Base-by-base conservation (phyloP, 768 basidiomycete genomes). In the Lentinula edodes region DNA sequence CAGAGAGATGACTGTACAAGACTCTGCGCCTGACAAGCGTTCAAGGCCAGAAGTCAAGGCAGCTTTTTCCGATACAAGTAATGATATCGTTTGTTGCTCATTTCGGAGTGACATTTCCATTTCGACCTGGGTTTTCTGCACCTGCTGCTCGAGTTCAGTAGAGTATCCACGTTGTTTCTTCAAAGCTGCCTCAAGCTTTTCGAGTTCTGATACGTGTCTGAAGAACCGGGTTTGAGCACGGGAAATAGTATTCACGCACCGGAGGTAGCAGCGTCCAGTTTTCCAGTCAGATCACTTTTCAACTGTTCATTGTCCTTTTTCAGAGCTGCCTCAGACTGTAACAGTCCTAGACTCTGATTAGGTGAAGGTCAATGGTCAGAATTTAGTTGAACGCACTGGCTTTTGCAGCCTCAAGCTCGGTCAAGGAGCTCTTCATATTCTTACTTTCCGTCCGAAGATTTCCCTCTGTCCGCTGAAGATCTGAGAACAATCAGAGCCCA, bases 21-120 rank as follows among this genome's bases (percentile, higher is more conserved):
- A 73, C 68, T 90, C 88, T n/a, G 82, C 71, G 52, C 77, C 80
- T 48, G 84, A 82, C 51, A 88, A 68, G 55, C 81, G 80, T 64
- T 87, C 80, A 45, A 89, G 70, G 45, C 86, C 83, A n/a, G 80
- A 70, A 15, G 76, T 74, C 39, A 91, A 76, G 18, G 81, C 77
- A 6, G 83, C 80, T 71, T 90, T 90, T 67, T 91, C 90, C 2
- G 85, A 80, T 18, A 93, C 90, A 13, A 95, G 78, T n/a, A 89
- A 70, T 51, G 87, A 79, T 61, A 95, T 90, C 0, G 89, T 90
- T 66, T 86, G 86, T 62, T 84, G 85, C 65, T 89, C 87, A 66
- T 81, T 87, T 65, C 82, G 78, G 43, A 76, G 69, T 32, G 68
- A 62, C 1, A 65, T 63, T 56, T 77, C 76, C 50, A 71, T 74